Base-by-base conservation (phyloP, 1,284 basidiomycete species). In the Ganoderma multipileum region DNA sequence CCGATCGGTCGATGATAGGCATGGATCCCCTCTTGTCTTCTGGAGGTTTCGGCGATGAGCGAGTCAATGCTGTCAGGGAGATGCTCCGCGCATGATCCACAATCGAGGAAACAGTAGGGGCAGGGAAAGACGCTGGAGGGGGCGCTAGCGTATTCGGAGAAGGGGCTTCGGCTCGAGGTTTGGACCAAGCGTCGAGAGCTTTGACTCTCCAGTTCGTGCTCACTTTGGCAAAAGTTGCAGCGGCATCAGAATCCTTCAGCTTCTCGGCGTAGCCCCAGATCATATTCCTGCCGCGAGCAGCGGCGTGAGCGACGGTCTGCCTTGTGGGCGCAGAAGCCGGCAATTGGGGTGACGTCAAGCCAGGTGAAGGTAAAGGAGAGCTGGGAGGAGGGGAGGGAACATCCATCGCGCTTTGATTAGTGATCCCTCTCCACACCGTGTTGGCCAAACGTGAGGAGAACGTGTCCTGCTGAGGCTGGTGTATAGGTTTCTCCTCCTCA, bases 151-250 rank as follows among this genome's bases (percentile, higher is more conserved):
- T 72, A 30, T 52, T 68, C 23, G 36, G 16, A 8, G 58, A 39
- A 38, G 72, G 33, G 4, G 72, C 68, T 60, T 67, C 73, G 26
- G 68, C 57, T 30, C 78, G 72, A 41, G 58, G 58, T 57, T 76
- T 80, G 47, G 69, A 76, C 81, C 80, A 82, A 6, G 77, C 81
- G 62, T 80, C 77, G 62, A 80, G 57, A 23, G 89, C 88, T 73
- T 84, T 89, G 28, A 91, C 91, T 39, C 86, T 84, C 88, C 89
- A 91, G 72, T 93, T 94, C 26, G 86, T 90, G 76, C 91, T 89
- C 62, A 86, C 88, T 79, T 92, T 94, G 3, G 92, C 83, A 16
- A 93, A 77, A 1, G 85, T 84, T 7, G 92, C 92, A 42, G 88
- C 84, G 5, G 91, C 82, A 74, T 93, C 90, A 2, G 91, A 92